Base-by-base conservation (phyloP, 202 grass and related monocot genomes). In the Eragrostis tef region DNA sequence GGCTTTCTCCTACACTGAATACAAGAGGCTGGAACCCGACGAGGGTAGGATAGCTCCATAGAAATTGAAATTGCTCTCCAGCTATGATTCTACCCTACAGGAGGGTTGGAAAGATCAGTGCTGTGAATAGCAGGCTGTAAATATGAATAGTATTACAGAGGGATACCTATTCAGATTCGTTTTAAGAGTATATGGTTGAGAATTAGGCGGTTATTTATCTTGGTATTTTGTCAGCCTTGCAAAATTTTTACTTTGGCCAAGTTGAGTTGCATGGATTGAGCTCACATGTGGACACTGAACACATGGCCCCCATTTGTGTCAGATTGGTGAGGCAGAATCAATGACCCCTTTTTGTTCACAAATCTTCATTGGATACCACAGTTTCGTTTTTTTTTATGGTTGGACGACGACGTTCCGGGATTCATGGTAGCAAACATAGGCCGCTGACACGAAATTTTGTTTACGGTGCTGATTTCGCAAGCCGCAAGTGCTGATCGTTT, bases 81-180 rank as follows among this genome's bases (percentile, higher is more conserved):
- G 65, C 27, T 81, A 81, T 81, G 72, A 43, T 59, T 72, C 59
- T 72, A 25, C 58, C 50, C 57, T 50, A 44, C 11, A 24, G 39
- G 67, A 52, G 11, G 13, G 83, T 27, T 60, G 6, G 21, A 42
- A 60, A 20, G 25, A 43, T 73, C 60, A 41, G 60, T 62, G 6
- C 64, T 71, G 77, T 80, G 21, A n/a, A 57, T 80, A 78, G 46
- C 21, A 11, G 12, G 87, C 3, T 89, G 83, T 89, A 89, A 79
- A 86, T 89, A 74, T 39, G 15, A 73, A 43, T 27, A 73, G 49
- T 78, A 66, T 82, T 69, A 68, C 59, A 67, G 26, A 68, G 3
- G 16, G 11, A 1, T 2, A n/a, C 74, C 45, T 78, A 65, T 73
- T 82, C 16, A 61, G 19, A 73, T 52, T 73, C 14, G 43, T 67